Conservation (phyloP, 2,329 filamentous ascomycete genomes). For the Clonostachys byssicola region DNA sequence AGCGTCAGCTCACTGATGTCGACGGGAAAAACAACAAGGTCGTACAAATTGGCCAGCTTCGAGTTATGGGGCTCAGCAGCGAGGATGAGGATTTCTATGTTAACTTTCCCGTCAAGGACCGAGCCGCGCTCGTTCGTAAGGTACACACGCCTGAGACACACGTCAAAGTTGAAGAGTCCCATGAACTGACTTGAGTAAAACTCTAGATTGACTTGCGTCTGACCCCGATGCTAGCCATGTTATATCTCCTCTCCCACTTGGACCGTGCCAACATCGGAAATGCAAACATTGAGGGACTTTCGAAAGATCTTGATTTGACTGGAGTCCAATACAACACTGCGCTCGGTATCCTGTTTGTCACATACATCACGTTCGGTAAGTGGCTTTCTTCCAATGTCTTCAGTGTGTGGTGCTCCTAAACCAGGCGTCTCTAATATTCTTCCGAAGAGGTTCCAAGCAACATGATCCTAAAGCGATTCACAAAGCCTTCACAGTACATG, state of each 20-base stretch:
- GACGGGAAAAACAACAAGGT: no score
- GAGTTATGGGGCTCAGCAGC: no score
- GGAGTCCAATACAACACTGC: slow-evolving; percentile 49
- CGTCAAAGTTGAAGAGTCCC: no score
- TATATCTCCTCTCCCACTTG: background rate
- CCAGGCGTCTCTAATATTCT: background rate
- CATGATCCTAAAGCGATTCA: slow-evolving; percentile 23
- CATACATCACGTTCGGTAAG: slow-evolving; percentile 34
- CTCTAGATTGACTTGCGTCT: background rate
- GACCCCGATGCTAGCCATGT: background rate
- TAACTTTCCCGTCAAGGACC: no score
- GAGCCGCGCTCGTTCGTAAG: no score
- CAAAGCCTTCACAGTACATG: slow-evolving; percentile 24
- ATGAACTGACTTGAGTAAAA: background rate
- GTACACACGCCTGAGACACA: background rate
- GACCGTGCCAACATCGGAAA: slow-evolving; percentile 3
- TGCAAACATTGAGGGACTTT: slow-evolving; percentile 22
- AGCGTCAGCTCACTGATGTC: no score
- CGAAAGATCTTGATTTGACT: slow-evolving; percentile 43
- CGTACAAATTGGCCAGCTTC: no score
- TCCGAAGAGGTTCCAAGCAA: slow-evolving; percentile 22
- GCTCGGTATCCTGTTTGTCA: slow-evolving; percentile 47
- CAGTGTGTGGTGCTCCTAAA: slow-evolving; percentile 14
- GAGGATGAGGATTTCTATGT: no score
- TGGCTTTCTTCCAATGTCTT: slow-evolving; percentile 8